Evolutionary conservation across 1,139 yeast genomes (phyloP), one percentile per base, ranked within the genome.

Genomic region (Trichomonascaceae sp.): DNA sequence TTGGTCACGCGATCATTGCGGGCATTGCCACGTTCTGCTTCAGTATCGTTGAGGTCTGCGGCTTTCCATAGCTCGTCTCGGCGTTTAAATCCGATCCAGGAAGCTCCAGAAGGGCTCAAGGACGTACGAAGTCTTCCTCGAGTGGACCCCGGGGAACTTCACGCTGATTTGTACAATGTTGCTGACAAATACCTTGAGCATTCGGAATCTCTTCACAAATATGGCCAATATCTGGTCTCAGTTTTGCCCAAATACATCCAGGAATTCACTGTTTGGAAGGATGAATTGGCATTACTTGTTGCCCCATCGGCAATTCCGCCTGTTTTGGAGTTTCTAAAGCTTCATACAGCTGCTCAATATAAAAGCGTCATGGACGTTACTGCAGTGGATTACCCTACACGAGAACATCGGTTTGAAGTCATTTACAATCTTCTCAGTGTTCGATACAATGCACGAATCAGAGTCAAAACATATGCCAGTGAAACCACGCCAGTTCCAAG

Each of bases 231-330:
- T 68, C 71, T 88, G 62, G 85, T 85, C 79, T 79, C 88, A 18
- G 82, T 88, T 60, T 67, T 88, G 73, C 96, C 96, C 53, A 88
- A 87, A 71, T 87, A 76, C 68, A 79, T 88, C 60, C 96, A 88
- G 72, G 86, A 85, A 69, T 88, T 87, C 65, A 78, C 88, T 13
- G 96, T 88, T 53, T 88, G 96, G 96, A 88, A 88, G 72, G 96
- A 88, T 69, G 96, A 88, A 72, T 80, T 88, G 68, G 81, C 87
- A 49, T 70, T 88, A 55, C 85, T 83, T 69, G 81, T 86, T 57
- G 87, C 91, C 2, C 96, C 96, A 50, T 71, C 80, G 24, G 93
- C 90, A 2, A 71, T 88, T 55, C 74, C 83, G 61, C 95, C 91
- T 32, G 83, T 83, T 55, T 72, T 85, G 72, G 72, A 80, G 19